Evolutionary conservation across 2,329 filamentous ascomycete species (phyloP), one percentile per base, ranked within the genome.

Genomic region (Podosphaera fusca): DNA sequence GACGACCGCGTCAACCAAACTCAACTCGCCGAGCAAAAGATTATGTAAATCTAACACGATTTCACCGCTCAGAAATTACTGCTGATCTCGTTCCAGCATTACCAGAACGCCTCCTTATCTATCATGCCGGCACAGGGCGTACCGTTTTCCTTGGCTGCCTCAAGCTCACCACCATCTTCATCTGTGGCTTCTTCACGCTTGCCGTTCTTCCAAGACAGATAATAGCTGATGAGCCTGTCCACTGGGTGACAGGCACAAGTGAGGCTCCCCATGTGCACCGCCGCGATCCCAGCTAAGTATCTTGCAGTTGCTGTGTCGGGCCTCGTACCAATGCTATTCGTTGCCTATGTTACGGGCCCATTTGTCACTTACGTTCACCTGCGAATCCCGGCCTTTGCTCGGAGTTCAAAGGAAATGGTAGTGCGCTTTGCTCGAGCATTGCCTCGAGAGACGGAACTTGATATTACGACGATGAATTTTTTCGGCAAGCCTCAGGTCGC

Each of bases 331-430:
- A 71, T 87, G 63, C 58, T 79, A 40, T 78, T 81, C 64, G 74
- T 87, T 30, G 72, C 76, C 40, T 83, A 80, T 67, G 76, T 76
- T 52, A 80, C 82, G 1, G 74, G 78, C 0, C 84, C 86, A 2
- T 85, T 84, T 64, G 84, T 90, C 6, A 80, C 80, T 46, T 80
- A 81, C 64, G 74, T 92, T 59, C 79, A 85, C 67, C 70, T 92
- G 55, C 76, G 77, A 30, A 73, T 89, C 1, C 87, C 87, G 0
- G 67, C 72, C 0, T 77, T 76, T 61, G 84, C 83, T 14, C 78
- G 84, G 50, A 69, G 73, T 45, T 84, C 81, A 0, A 76, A 75
- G 38, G 70, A 75, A 34, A 69, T 74, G 55, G 70, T 84, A 30
- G 69, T 74, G 58, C 73, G 74, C 35, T 68, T 65, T 57, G 82